These are phyloP conservation scores for Scheffersomyces stambukii DNA, from an alignment of 1,139 yeast species.

Conservation along the genomic window DNA sequence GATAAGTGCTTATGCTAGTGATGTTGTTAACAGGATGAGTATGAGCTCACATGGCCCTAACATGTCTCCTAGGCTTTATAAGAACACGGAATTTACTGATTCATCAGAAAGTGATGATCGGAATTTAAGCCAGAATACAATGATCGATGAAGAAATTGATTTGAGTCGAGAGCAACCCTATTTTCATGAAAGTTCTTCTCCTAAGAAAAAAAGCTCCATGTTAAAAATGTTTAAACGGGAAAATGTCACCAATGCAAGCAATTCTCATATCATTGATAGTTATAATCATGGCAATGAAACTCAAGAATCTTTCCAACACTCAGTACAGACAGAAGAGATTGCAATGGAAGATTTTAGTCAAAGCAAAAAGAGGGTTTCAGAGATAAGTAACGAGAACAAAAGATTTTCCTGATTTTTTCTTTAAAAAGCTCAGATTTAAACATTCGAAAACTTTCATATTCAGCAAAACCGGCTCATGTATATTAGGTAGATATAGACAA, in stretches of 20 bases:
- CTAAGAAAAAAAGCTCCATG: constrained; percentile 6
- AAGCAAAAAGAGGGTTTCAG: constrained; percentile 18
- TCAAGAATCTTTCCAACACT: constrained; percentile 11
- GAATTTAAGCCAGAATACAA: constrained; percentile 1
- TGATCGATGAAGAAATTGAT: constrained; percentile 1
- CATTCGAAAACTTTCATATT: too few relatives aligned
- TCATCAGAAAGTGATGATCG: constrained; percentile 2
- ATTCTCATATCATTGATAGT: constrained; percentile 1
- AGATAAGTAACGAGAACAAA: constrained; percentile 24
- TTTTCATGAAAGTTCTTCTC: constrained; percentile 5
- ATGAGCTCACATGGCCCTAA: constrained; percentile 7
- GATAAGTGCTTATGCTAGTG: constrained; percentile 27
- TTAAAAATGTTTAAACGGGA: constrained; percentile 8
- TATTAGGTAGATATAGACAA: too few relatives aligned
- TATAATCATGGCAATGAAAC: constrained; percentile 9
- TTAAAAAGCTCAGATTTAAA: too few relatives aligned
- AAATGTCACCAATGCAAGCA: constrained; percentile 6
- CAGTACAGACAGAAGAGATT: constrained; percentile 44
- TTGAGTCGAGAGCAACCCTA: not conserved
- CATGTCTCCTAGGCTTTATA: not conserved
- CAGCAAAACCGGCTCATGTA: too few relatives aligned
- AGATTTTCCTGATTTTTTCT: constrained; percentile 13
- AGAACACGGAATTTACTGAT: not conserved
- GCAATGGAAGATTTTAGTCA: constrained; percentile 42
- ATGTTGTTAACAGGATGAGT: constrained; percentile 18